A percentile compares a stretch with the other conserved stretches of the same genome.
Evolutionary conservation across 345 rosid species (phyloP).

Genomic region (Eucalyptus pauciflora): DNA sequence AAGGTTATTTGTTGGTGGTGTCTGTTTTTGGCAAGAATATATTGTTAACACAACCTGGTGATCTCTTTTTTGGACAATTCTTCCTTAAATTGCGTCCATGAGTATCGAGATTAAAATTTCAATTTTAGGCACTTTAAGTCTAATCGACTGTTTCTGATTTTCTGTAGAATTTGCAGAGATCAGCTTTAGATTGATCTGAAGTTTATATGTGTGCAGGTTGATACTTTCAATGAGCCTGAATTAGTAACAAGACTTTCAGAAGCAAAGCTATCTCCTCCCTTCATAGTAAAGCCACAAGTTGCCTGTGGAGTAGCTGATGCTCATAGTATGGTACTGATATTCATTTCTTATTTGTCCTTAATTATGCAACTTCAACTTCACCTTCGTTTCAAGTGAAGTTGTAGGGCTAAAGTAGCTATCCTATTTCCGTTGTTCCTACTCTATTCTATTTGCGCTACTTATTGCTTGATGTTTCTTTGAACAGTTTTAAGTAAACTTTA

Average conservation of each 20-base stretch:
- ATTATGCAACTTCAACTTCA: not conserved
- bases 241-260: slow-evolving; percentile 31
- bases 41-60: not conserved
- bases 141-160: not conserved
- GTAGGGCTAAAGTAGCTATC: not conserved
- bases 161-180: not conserved
- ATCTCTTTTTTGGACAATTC: not conserved
- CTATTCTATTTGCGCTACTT: not conserved
- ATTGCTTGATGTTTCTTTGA: not conserved
- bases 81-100: not conserved
- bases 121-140: not conserved
- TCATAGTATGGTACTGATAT: slow-evolving; percentile 68
- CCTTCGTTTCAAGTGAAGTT: not conserved
- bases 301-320: slow-evolving; percentile 97
- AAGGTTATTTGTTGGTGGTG: slow-evolving; percentile 38
- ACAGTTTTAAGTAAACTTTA: not conserved
- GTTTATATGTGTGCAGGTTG: slow-evolving; percentile 33
- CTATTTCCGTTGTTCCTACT: not conserved
- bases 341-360: not conserved
- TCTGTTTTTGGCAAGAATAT: not conserved
- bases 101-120: not conserved
- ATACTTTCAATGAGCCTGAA: slow-evolving; percentile 48
- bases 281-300: slow-evolving; percentile 90
- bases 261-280: slow-evolving; percentile 70
- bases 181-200: not conserved